These are phyloP conservation scores for Tothia fuscella DNA, from an alignment of 2,329 filamentous ascomycete genomes.

Conservation along the genomic window DNA sequence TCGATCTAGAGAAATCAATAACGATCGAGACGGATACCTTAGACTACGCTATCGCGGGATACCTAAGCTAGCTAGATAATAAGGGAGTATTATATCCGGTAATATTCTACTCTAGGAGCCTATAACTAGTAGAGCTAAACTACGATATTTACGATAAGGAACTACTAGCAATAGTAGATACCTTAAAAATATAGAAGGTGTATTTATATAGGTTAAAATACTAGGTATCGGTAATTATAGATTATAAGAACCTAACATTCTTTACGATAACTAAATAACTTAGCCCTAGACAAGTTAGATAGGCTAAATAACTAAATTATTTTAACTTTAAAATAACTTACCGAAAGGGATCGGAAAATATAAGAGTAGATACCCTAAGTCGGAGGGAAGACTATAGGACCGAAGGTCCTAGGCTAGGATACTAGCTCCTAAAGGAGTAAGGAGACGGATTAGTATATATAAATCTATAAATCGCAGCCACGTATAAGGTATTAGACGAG, in stretches of 20 bases:
- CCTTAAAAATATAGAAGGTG: neutral
- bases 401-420: too few species aligned
- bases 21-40: slow-evolving; percentile 5
- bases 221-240: slow-evolving; percentile 13
- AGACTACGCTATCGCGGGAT: slow-evolving; percentile 1
- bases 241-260: slow-evolving; percentile 19
- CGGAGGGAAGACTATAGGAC: too few species aligned
- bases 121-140: neutral
- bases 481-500: too few species aligned
- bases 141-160: too few species aligned
- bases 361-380: too few species aligned
- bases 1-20: slow-evolving; percentile 2
- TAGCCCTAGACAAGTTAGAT: slow-evolving; percentile 15
- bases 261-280: slow-evolving; percentile 19
- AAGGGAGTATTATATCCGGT: slow-evolving; percentile 1
- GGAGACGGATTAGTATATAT: too few species aligned
- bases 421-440: too few species aligned
- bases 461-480: too few species aligned
- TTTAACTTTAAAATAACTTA: slow-evolving; percentile 8
- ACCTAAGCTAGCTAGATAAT: slow-evolving; percentile 1
- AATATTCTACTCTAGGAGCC: slow-evolving; percentile 5
- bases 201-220: slow-evolving; percentile 8
- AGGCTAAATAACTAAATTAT: slow-evolving; percentile 12
- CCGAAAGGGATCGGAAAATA: too few species aligned
- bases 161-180: slow-evolving; percentile 3